Evolutionary conservation across 2,329 filamentous ascomycete genomes (phyloP).

Genomic region (Colletotrichum salicis): DNA sequence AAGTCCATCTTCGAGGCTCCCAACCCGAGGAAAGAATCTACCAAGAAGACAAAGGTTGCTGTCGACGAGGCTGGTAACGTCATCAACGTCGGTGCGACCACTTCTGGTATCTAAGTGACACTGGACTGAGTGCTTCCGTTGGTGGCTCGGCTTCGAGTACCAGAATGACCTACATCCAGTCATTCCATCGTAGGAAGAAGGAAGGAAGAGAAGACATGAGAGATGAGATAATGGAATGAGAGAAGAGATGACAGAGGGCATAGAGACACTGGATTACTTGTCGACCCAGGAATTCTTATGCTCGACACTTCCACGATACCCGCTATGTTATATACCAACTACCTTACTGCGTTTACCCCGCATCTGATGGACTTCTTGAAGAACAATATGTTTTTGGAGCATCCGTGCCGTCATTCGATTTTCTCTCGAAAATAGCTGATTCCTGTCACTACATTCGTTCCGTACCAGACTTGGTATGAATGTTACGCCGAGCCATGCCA

Average conservation of each 20-base stretch:
- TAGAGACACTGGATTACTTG: no score
- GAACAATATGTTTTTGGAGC: neutral
- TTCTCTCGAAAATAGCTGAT: neutral
- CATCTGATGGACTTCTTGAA: neutral
- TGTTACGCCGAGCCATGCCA: conserved; percentile 16
- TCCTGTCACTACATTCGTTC: neutral
- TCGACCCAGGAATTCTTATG: neutral
- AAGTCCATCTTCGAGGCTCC: conserved; percentile 55
- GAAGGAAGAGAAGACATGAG: neutral
- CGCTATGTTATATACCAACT: neutral
- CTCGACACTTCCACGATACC: neutral
- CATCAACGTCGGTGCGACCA: conserved; percentile 13
- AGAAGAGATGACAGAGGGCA: neutral
- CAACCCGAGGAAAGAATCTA: conserved; percentile 43
- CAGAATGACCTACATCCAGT: no score
- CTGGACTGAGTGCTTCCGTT: no score
- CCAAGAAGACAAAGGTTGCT: conserved; percentile 40
- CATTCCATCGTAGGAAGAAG: neutral
- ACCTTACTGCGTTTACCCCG: neutral
- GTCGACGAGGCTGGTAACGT: conserved; percentile 38
- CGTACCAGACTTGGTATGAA: neutral
- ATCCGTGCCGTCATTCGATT: neutral
- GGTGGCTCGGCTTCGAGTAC: no score
- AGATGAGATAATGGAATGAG: neutral
- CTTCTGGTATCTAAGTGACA: neutral